Conservation (phyloP, 164 flowering plant genomes). For the Magnolia changhungtana region DNA sequence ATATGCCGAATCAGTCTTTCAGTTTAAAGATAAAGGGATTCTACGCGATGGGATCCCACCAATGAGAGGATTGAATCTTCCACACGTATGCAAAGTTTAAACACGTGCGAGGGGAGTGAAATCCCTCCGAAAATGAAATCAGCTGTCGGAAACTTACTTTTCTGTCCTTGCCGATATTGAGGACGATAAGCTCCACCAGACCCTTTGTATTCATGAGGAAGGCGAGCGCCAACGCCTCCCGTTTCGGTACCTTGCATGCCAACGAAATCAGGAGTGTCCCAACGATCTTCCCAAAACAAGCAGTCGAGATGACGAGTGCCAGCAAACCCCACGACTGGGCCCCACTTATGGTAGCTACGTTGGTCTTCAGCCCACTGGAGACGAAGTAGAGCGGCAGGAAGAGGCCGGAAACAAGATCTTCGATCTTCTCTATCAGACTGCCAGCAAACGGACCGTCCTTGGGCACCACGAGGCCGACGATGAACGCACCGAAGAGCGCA, state of each 20-base stretch:
- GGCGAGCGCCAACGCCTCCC: constrained; percentile 26
- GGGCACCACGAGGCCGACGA: constrained; percentile 23
- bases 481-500: constrained; percentile 26
- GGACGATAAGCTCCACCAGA: constrained; percentile 33
- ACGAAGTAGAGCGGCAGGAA: constrained; percentile 30
- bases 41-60: too few species aligned
- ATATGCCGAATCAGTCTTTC: too few species aligned
- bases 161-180: constrained; percentile 33
- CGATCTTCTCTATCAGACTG: constrained; percentile 24
- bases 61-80: too few species aligned
- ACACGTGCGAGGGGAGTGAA: too few species aligned
- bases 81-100: too few species aligned
- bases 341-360: constrained; percentile 26
- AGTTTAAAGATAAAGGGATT: too few species aligned
- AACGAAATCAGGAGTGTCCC: constrained; percentile 16
- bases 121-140: too few species aligned
- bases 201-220: constrained; percentile 36
- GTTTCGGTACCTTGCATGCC: constrained; percentile 9
- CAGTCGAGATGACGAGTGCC: constrained; percentile 18
- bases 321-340: constrained; percentile 27
- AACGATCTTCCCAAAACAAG: constrained; percentile 24
- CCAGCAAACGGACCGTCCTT: constrained; percentile 28
- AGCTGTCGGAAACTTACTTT: background rate
- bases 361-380: constrained; percentile 29
- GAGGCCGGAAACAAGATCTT: constrained; percentile 27